Percentiles rank a stretch among this genome's conserved stretches.
Conservation (phyloP, 805 yeast genomes). For the Wilhelminamyces savonicus region DNA sequence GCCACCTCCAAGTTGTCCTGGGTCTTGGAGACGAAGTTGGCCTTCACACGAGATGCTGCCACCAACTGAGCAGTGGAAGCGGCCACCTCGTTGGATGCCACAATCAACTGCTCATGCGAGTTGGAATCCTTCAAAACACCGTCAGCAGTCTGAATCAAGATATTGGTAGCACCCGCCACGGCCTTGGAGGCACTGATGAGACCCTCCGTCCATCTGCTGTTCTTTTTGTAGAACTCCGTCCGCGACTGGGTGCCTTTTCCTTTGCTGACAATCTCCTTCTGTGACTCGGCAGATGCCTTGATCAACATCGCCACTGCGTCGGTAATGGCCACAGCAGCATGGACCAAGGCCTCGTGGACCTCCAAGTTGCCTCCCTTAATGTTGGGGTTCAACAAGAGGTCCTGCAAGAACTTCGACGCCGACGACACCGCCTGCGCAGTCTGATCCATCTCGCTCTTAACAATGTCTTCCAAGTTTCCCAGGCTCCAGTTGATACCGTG, state of each 20-base stretch:
- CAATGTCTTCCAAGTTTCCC: constrained; percentile 63
- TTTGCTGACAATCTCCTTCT: constrained; percentile 69
- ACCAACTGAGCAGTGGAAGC: constrained; percentile 90
- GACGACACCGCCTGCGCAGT: constrained; percentile 65
- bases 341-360: constrained; percentile 68
- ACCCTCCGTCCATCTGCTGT: constrained; percentile 92
- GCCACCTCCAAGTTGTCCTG: constrained; percentile 70
- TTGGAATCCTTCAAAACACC: constrained; percentile 63
- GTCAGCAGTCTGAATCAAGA: constrained; percentile 81
- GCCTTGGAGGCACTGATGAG: constrained; percentile 83
- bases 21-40: constrained; percentile 66
- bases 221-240: constrained; percentile 77
- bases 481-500: constrained; percentile 19
- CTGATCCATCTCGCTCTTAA: constrained; percentile 64
- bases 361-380: constrained; percentile 54
- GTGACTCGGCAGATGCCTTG: constrained; percentile 72
- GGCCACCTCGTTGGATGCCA: constrained; percentile 87
- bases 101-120: constrained; percentile 77
- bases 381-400: constrained; percentile 47
- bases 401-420: constrained; percentile 56
- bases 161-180: constrained; percentile 76
- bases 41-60: constrained; percentile 85
- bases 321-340: constrained; percentile 76
- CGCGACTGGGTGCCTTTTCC: constrained; percentile 61
- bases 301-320: constrained; percentile 70